phyloP scores from a whole-genome alignment of 176 grass and related monocot species.

The Coix lacrymajobi region DNA sequence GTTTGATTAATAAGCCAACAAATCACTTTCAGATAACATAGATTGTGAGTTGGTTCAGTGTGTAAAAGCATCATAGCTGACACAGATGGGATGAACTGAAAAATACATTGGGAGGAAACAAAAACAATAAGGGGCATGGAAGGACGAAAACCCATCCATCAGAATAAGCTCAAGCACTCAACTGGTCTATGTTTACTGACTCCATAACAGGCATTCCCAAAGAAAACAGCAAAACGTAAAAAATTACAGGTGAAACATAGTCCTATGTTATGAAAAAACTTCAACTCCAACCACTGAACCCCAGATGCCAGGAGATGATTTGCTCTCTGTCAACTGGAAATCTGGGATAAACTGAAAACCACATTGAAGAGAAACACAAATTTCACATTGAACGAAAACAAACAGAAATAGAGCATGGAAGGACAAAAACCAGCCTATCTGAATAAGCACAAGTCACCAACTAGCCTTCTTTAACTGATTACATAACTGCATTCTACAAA shows the following conservation, averaged over 20 bases:
- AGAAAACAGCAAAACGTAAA: not conserved
- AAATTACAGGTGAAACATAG: not conserved
- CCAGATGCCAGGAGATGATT: not conserved
- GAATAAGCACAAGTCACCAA: not conserved
- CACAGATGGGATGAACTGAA: not conserved
- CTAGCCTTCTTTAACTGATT: not conserved
- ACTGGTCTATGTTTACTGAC: not conserved
- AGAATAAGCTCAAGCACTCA: not conserved
- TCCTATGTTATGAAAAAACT: not conserved
- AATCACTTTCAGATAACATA: not conserved
- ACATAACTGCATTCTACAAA: not conserved
- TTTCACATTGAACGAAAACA: not conserved
- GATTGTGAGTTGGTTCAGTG: not conserved
- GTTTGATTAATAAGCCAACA: not conserved
- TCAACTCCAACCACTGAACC: not conserved
- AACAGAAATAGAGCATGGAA: not conserved
- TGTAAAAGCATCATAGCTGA: not conserved
- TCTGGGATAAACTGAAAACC: not conserved
- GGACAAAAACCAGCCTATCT: not conserved
- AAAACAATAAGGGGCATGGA: not conserved
- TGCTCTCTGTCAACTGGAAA: not conserved
- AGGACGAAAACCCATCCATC: not conserved
- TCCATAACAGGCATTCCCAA: not conserved
- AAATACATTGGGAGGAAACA: not conserved
- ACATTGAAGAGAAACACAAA: not conserved